Percentiles rank a stretch among this genome's conserved stretches.
These are phyloP conservation scores for Lasiosphaeria ovina DNA, from an alignment of 495 filamentous ascomycete genomes.

Conservation along the genomic window DNA sequence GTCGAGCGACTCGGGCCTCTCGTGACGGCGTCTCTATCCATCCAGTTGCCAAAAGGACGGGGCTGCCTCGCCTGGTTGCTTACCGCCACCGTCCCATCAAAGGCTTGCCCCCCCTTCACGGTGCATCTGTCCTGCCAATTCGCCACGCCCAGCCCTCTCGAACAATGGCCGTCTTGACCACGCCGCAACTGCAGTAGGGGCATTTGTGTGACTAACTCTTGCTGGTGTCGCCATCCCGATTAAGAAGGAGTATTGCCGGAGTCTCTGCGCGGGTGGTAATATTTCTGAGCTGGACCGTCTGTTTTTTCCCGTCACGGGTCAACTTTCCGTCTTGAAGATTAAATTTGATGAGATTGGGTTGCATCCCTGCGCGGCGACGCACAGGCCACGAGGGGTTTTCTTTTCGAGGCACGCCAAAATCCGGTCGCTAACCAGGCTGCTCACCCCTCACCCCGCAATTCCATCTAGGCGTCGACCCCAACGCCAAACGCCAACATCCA, in stretches of 20 bases:
- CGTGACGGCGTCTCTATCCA: no score
- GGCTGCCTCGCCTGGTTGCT: no score
- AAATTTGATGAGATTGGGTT: background rate
- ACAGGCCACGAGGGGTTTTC: background rate
- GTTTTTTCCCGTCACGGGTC: no score
- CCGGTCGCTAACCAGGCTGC: background rate
- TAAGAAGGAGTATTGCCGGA: no score
- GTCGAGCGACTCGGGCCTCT: no score
- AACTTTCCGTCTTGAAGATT: background rate
- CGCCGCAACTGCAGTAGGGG: no score
- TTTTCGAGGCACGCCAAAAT: no score
- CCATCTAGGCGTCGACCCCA: background rate
- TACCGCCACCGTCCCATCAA: background rate
- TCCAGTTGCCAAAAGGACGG: no score
- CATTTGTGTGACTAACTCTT: no score
- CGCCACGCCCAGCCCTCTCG: background rate
- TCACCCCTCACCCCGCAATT: slow-evolving; percentile 1
- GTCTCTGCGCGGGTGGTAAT: no score
- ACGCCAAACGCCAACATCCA: background rate
- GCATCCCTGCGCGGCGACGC: background rate
- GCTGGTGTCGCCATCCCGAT: no score
- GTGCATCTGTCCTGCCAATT: background rate
- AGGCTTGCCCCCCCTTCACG: background rate
- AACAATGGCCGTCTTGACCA: background rate
- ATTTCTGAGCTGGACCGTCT: no score